These are phyloP conservation scores for Oryza punctata DNA, from an alignment of 176 grass and related monocot species.

Conservation along the genomic window DNA sequence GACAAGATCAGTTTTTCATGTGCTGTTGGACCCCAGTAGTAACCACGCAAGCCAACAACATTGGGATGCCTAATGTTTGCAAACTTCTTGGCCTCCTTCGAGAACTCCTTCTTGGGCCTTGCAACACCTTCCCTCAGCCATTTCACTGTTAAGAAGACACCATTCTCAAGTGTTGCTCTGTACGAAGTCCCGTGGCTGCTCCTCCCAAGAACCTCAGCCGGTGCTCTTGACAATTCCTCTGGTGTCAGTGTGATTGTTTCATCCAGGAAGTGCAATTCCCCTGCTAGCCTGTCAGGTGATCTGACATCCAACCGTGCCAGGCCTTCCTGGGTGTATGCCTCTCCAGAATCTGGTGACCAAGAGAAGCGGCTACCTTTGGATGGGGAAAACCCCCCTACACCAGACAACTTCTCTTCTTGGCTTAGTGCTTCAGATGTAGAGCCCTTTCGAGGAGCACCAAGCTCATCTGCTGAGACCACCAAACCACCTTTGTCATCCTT, in stretches of 20 bases:
- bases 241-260: slow-evolving; percentile 95
- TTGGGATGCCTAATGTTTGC: slow-evolving; percentile 95
- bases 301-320: slow-evolving; percentile 75
- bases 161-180: slow-evolving; percentile 89
- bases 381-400: slow-evolving; percentile 66
- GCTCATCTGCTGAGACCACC: slow-evolving; percentile 77
- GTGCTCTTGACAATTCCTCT: slow-evolving; percentile 85
- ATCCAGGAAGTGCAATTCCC: slow-evolving; percentile 89
- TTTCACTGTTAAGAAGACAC: slow-evolving; percentile 93
- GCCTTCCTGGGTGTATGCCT: slow-evolving; percentile 56
- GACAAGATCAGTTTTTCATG: slow-evolving; percentile 97
- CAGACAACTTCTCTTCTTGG: slow-evolving; percentile 80
- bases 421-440: slow-evolving; percentile 73
- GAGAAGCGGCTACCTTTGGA: slow-evolving; percentile 84
- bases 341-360: slow-evolving; percentile 86
- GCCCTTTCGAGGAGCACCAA: slow-evolving; percentile 66
- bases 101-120: slow-evolving; percentile 89
- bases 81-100: slow-evolving; percentile 96
- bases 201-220: slow-evolving; percentile 93
- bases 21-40: slow-evolving; percentile 97
- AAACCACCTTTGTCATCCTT: slow-evolving; percentile 64
- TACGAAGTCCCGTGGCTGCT: slow-evolving; percentile 97
- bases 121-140: slow-evolving; percentile 96
- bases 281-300: slow-evolving; percentile 81
- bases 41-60: slow-evolving; percentile 87